Evolutionary conservation across 805 yeast species (phyloP).

Genomic region (Middelhovenomyces tepae): DNA sequence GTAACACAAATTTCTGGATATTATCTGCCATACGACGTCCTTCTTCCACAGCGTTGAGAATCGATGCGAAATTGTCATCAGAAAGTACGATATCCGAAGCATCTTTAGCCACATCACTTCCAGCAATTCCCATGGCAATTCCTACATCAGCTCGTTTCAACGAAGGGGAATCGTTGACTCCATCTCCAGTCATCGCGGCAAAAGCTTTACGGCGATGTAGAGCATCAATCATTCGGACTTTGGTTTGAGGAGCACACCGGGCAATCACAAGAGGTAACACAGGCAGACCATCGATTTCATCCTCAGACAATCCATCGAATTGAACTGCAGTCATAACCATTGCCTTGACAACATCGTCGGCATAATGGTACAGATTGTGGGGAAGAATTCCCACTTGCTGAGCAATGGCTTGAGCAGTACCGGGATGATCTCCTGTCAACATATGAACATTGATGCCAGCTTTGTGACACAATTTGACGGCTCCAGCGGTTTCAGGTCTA

Average conservation of each 20-base stretch:
- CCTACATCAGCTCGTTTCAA: constrained; percentile 73
- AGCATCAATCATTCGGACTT: constrained; percentile 75
- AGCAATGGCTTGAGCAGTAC: constrained; percentile 72
- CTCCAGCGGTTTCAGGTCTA: constrained; percentile 54
- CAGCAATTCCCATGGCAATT: constrained; percentile 75
- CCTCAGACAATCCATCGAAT: constrained; percentile 56
- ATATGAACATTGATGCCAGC: constrained; percentile 76
- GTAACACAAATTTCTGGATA: constrained; percentile 70
- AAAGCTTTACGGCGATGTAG: constrained; percentile 52
- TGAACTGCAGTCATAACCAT: constrained; percentile 73
- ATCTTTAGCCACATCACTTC: constrained; percentile 80
- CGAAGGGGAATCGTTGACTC: constrained; percentile 75
- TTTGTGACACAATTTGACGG: constrained; percentile 56
- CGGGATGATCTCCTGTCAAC: constrained; percentile 78
- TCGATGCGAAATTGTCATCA: constrained; percentile 74
- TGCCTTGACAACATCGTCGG: constrained; percentile 42
- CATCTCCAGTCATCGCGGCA: constrained; percentile 81
- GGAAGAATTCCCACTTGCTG: constrained; percentile 74
- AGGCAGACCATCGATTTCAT: constrained; percentile 51
- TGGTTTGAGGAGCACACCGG: constrained; percentile 75
- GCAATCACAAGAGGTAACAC: constrained; percentile 72
- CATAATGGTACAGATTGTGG: constrained; percentile 45
- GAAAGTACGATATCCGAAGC: constrained; percentile 69
- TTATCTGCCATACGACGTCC: constrained; percentile 74
- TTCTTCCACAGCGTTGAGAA: constrained; percentile 68